Percentiles rank a stretch among this genome's conserved stretches.
Evolutionary conservation across 306 rosid species (phyloP).

Genomic region (Trifolium subterraneum): DNA sequence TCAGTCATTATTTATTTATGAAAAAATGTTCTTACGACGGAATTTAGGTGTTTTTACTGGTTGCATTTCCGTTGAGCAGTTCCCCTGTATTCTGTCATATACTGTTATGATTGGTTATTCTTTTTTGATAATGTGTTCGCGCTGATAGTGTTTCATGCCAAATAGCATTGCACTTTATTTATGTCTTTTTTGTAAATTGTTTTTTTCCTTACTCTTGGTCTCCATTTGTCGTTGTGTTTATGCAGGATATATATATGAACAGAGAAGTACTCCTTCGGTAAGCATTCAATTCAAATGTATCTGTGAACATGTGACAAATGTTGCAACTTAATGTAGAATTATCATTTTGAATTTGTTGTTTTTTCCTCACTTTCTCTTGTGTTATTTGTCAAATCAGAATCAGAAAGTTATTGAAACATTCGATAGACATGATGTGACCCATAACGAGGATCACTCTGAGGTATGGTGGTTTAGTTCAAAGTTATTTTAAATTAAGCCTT

Average conservation of each 20-base stretch:
- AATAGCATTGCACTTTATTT: background rate
- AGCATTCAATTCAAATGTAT: slow-evolving; percentile 44
- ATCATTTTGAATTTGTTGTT: slow-evolving; percentile 33
- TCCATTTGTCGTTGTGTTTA: slow-evolving; percentile 17
- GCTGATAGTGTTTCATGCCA: background rate
- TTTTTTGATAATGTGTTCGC: background rate
- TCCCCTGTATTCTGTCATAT: background rate
- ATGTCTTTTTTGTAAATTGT: background rate
- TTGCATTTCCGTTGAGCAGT: background rate
- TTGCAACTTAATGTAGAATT: slow-evolving; percentile 31
- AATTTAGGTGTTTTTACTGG: background rate
- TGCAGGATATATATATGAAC: slow-evolving; percentile 81
- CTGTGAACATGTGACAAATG: slow-evolving; percentile 20
- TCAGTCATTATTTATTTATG: background rate
- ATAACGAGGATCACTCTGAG: slow-evolving; percentile 47
- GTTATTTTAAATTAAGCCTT: slow-evolving; percentile 3
- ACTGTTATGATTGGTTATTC: slow-evolving; percentile 1
- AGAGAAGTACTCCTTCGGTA: slow-evolving; percentile 68
- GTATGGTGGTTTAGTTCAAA: slow-evolving; percentile 43
- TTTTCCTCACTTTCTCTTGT: slow-evolving; percentile 1
- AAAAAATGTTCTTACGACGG: background rate
- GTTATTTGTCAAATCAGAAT: slow-evolving; percentile 35
- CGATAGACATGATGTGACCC: slow-evolving; percentile 34
- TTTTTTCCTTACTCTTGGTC: background rate
- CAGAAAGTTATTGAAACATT: slow-evolving; percentile 52